A percentile compares a stretch with the other conserved stretches of the same genome.
Evolutionary conservation across 768 basidiomycete genomes (phyloP).

Genomic region (Peribolospora kevripleyi): DNA sequence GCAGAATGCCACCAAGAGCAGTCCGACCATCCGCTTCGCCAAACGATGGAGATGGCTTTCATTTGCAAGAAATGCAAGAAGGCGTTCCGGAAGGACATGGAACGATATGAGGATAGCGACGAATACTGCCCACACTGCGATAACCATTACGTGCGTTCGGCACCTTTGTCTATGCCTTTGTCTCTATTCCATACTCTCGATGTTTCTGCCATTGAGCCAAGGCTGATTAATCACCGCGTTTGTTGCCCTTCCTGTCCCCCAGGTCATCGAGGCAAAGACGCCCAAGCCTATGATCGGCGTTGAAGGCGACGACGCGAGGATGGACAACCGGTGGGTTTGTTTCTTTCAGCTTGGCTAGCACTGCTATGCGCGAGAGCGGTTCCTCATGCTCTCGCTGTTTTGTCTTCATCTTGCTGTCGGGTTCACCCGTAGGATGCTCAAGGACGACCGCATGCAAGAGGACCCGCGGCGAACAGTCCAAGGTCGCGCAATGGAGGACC

Average conservation of each 20-base stretch:
- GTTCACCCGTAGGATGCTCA: not conserved
- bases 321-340: conserved; percentile 53
- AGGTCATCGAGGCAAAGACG: conserved; percentile 84
- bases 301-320: conserved; percentile 71
- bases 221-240: not conserved
- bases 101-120: conserved; percentile 75
- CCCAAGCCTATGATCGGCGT: conserved; percentile 63
- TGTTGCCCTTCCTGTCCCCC: not conserved
- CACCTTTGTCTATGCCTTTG: not conserved
- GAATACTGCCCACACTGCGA: conserved; percentile 97
- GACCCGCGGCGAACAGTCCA: not conserved
- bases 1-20: conserved; percentile 77
- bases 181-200: not conserved
- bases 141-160: conserved; percentile 70
- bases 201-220: not conserved
- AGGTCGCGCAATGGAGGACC: conserved; percentile 3
- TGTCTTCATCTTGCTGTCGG: not conserved
- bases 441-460: conserved; percentile 2
- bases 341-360: not conserved
- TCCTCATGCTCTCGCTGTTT: not conserved
- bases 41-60: conserved; percentile 63
- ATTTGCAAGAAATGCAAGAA: conserved; percentile 79
- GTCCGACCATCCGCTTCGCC: conserved; percentile 44
- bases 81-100: conserved; percentile 90
- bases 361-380: not conserved